Conservation (phyloP, 768 basidiomycete genomes). For the Leccinum uliginosum region DNA sequence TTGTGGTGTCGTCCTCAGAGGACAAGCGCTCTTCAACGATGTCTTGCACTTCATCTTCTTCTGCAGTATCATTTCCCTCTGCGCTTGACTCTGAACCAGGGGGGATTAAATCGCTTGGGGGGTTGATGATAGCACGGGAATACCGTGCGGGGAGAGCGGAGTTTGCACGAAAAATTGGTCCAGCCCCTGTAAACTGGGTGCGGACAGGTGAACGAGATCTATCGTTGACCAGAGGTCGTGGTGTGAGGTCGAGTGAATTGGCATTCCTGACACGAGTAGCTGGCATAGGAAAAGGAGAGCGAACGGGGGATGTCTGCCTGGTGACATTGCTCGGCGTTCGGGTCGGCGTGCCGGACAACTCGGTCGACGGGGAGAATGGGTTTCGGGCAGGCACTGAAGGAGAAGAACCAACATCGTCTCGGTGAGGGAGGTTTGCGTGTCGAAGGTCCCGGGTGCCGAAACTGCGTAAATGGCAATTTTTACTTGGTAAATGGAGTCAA, state of each 20-base stretch:
- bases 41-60: slow-evolving; percentile 23
- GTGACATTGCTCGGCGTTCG: slow-evolving; percentile 20
- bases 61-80: slow-evolving; percentile 25
- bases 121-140: slow-evolving; percentile 17
- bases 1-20: slow-evolving; percentile 34
- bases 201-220: slow-evolving; percentile 27
- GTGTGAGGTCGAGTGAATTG: slow-evolving; percentile 25
- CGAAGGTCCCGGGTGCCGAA: slow-evolving; percentile 77
- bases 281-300: slow-evolving; percentile 33
- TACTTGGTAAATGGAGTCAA: slow-evolving; percentile 43
- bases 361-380: slow-evolving; percentile 15
- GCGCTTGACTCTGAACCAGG: slow-evolving; percentile 9
- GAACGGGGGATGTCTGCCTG: slow-evolving; percentile 25
- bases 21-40: slow-evolving; percentile 27
- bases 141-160: slow-evolving; percentile 38
- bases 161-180: slow-evolving; percentile 38
- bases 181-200: slow-evolving; percentile 24
- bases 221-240: slow-evolving; percentile 11
- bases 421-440: slow-evolving; percentile 62
- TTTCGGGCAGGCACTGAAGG: slow-evolving; percentile 31
- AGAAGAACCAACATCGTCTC: slow-evolving; percentile 34
- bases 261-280: slow-evolving; percentile 18
- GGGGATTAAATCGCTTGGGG: slow-evolving; percentile 9
- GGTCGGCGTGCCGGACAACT: slow-evolving; percentile 7
- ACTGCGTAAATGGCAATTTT: slow-evolving; percentile 73